phyloP scores from a whole-genome alignment of 2,329 filamentous ascomycete species.

The Periconia sp. region DNA sequence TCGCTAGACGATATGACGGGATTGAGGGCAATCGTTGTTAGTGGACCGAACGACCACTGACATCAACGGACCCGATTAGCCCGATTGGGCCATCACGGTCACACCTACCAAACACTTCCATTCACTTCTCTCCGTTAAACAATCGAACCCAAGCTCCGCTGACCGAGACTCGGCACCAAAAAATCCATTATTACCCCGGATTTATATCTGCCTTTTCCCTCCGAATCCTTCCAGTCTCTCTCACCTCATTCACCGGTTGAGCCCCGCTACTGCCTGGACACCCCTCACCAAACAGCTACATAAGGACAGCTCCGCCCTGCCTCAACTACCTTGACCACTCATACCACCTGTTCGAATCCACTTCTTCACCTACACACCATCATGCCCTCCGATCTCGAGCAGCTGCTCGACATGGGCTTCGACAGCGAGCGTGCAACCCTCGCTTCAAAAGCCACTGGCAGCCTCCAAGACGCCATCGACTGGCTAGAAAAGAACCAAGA shows the following conservation, averaged over 20 bases:
- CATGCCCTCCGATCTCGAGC: conserved; percentile 59
- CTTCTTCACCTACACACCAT: conserved; percentile 13
- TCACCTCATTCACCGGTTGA: neutral
- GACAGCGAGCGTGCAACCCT: conserved; percentile 79
- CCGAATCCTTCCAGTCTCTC: neutral
- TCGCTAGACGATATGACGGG: no score
- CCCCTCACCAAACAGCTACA: neutral
- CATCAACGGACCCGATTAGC: neutral
- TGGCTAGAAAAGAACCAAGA: conserved; percentile 95
- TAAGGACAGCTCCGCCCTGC: no score
- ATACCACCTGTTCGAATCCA: no score
- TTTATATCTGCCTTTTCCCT: neutral
- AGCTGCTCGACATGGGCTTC: conserved; percentile 73
- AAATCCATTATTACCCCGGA: no score
- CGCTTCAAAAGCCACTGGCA: conserved; percentile 80
- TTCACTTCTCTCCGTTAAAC: no score
- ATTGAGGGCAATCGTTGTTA: no score
- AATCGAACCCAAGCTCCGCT: no score
- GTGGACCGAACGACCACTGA: no score
- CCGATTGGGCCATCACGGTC: neutral
- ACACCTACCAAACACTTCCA: neutral
- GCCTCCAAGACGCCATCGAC: conserved; percentile 82
- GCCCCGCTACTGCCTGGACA: conserved; percentile 7
- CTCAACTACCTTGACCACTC: no score
- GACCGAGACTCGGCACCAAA: no score